Evolutionary conservation across 805 yeast species (phyloP).

Genomic region (Ogataea haglerorum): DNA sequence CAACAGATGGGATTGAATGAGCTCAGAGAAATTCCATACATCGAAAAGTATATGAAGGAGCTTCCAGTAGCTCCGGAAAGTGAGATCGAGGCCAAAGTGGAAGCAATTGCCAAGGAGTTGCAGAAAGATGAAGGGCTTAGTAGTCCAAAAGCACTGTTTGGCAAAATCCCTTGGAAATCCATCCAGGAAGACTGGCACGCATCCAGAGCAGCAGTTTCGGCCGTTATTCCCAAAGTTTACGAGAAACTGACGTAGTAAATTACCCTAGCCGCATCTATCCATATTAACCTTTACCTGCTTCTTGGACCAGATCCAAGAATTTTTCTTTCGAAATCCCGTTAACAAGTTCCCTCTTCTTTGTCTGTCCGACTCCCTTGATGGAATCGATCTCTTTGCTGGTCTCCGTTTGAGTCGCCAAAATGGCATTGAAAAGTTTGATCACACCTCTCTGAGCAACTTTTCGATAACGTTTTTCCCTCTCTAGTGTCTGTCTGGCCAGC

Average conservation of each 20-base stretch:
- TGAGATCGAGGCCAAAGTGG: constrained; percentile 33
- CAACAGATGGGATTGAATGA: constrained; percentile 37
- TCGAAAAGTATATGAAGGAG: constrained; percentile 31
- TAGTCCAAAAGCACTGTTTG: constrained; percentile 27
- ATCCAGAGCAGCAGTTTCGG: constrained; percentile 30
- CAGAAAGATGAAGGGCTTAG: constrained; percentile 24
- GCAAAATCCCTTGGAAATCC: constrained; percentile 35
- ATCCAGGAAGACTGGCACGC: constrained; percentile 37
- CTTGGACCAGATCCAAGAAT: constrained; percentile 82
- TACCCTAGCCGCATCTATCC: constrained; percentile 2
- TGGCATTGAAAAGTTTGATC: constrained; percentile 32
- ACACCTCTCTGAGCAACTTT: constrained; percentile 52
- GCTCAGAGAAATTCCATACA: constrained; percentile 35
- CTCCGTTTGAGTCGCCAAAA: constrained; percentile 79
- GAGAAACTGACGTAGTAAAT: constrained; percentile 12
- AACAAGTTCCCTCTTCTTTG: constrained; percentile 55
- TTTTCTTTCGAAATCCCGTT: constrained; percentile 85
- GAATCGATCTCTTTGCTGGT: constrained; percentile 68
- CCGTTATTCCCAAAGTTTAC: constrained; percentile 29
- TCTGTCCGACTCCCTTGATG: constrained; percentile 46
- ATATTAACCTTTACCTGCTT: constrained; percentile 50
- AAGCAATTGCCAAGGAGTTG: constrained; percentile 28
- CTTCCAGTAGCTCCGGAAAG: constrained; percentile 37
- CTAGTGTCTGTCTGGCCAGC: constrained; percentile 39
- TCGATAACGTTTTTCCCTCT: constrained; percentile 62